phyloP scores from a whole-genome alignment of 2,329 filamentous ascomycete genomes.

The Daldinia eschscholtzii region DNA sequence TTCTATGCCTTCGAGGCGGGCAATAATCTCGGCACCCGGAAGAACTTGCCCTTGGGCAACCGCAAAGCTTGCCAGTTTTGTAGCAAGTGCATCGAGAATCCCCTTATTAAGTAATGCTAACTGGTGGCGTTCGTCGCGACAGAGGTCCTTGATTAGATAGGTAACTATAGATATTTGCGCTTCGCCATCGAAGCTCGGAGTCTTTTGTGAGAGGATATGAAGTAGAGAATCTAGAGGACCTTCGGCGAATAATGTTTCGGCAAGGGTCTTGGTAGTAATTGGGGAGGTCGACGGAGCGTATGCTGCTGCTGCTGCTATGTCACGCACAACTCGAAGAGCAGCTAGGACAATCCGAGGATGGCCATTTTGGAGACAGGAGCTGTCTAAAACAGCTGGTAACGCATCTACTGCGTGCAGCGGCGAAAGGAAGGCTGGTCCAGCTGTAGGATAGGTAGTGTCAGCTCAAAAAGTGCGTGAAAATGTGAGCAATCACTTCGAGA shows the following conservation, averaged over 20 bases:
- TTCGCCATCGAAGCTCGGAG: conserved; percentile 65
- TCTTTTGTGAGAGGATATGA: conserved; percentile 73
- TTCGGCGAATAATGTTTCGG: conserved; percentile 73
- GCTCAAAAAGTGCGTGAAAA: conserved; percentile 16
- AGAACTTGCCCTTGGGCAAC: conserved; percentile 77
- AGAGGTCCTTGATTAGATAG: conserved; percentile 69
- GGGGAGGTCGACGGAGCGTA: conserved; percentile 65
- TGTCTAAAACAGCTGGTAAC: conserved; percentile 77
- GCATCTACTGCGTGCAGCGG: conserved; percentile 77
- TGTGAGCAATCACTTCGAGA: neutral
- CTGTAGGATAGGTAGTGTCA: conserved; percentile 59
- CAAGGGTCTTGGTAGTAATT: conserved; percentile 64
- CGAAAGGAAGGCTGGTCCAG: conserved; percentile 81
- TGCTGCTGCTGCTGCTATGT: conserved; percentile 74
- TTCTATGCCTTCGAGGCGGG: conserved; percentile 66
- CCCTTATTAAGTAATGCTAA: conserved; percentile 77
- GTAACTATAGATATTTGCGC: conserved; percentile 73
- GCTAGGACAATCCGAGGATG: conserved; percentile 77
- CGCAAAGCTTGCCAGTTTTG: conserved; percentile 78
- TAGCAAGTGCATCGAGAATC: conserved; percentile 82
- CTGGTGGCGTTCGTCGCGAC: conserved; percentile 77
- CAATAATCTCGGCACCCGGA: conserved; percentile 69
- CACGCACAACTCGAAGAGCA: conserved; percentile 79
- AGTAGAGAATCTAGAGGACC: conserved; percentile 72
- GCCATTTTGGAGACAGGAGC: conserved; percentile 74